phyloP scores from a whole-genome alignment of 345 rosid genomes.

The Lumnitzera racemosa region DNA sequence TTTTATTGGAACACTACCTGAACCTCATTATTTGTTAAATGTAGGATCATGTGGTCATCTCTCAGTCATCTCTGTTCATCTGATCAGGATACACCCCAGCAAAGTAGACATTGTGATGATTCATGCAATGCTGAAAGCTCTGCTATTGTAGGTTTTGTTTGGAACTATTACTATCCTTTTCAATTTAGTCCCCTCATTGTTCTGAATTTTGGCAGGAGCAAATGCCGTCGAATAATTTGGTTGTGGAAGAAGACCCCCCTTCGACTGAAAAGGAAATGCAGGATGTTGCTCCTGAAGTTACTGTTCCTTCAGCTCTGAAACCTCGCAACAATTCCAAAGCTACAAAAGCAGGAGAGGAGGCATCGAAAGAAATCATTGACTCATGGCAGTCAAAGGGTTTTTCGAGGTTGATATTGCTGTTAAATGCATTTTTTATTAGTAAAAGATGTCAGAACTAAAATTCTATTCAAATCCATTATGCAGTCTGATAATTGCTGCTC shows the following conservation, averaged over 20 bases:
- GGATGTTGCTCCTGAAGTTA: slow-evolving; percentile 18
- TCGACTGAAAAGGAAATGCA: slow-evolving; percentile 30
- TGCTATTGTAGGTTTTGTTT: slow-evolving; percentile 30
- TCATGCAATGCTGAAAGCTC: slow-evolving; percentile 20
- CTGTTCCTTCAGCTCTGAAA: slow-evolving; percentile 19
- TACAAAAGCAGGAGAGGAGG: slow-evolving; percentile 67
- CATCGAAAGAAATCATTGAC: slow-evolving; percentile 45
- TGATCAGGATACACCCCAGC: slow-evolving; percentile 21
- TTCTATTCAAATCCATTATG: slow-evolving; percentile 12
- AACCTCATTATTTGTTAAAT: background rate
- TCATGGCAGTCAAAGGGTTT: slow-evolving; percentile 83
- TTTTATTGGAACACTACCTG: too few species aligned
- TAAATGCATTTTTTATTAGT: slow-evolving; percentile 6
- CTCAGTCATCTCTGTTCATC: slow-evolving; percentile 43
- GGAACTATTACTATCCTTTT: background rate
- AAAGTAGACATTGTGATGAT: slow-evolving; percentile 19
- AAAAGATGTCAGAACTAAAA: background rate
- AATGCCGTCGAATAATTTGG: slow-evolving; percentile 14
- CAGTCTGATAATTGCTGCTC: slow-evolving; percentile 83
- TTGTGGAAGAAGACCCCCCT: slow-evolving; percentile 26
- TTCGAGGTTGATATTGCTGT: slow-evolving; percentile 49
- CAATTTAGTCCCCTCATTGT: slow-evolving; percentile 7
- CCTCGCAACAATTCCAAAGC: slow-evolving; percentile 19
- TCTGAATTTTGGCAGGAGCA: slow-evolving; percentile 28
- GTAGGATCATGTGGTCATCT: slow-evolving; percentile 63